Conservation (phyloP, 306 rosid species). For the Urtica urens region DNA sequence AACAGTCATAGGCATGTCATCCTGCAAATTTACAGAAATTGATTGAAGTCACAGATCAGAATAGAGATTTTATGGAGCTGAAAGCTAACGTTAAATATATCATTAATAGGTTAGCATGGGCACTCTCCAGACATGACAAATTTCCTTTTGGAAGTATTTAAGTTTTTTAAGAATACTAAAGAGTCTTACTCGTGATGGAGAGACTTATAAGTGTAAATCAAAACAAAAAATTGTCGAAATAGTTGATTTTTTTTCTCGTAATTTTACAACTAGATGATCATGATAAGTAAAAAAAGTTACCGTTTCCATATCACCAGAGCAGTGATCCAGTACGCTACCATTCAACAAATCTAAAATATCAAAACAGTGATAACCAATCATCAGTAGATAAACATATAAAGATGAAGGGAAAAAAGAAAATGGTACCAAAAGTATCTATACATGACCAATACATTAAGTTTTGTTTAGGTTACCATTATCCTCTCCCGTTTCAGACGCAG, state of each 20-base stretch:
- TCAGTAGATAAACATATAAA: constrained; percentile 5
- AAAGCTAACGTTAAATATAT: too few relatives aligned
- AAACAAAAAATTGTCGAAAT: too few relatives aligned
- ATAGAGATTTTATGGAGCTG: too few relatives aligned
- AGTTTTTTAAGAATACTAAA: too few relatives aligned
- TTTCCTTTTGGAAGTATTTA: too few relatives aligned
- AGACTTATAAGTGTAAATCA: too few relatives aligned
- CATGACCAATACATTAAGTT: background rate
- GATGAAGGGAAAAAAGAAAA: constrained; percentile 11
- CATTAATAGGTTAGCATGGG: too few relatives aligned
- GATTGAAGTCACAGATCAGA: constrained; percentile 13
- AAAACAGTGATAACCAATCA: constrained; percentile 16
- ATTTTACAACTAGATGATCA: background rate
- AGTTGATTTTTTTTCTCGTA: too few relatives aligned
- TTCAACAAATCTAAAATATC: constrained; percentile 45
- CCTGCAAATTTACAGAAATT: constrained; percentile 44
- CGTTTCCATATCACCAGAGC: constrained; percentile 32
- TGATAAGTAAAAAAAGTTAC: constrained; percentile 26
- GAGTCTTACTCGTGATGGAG: too few relatives aligned
- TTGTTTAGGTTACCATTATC: constrained; percentile 31
- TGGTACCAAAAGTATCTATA: background rate
- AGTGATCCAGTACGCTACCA: constrained; percentile 24
- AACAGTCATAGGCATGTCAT: constrained; percentile 36
- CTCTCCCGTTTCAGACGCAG: constrained; percentile 40
- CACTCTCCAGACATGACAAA: too few relatives aligned